Evolutionary conservation across 257 asterid genomes (phyloP).

Genomic region (Lantana camara): DNA sequence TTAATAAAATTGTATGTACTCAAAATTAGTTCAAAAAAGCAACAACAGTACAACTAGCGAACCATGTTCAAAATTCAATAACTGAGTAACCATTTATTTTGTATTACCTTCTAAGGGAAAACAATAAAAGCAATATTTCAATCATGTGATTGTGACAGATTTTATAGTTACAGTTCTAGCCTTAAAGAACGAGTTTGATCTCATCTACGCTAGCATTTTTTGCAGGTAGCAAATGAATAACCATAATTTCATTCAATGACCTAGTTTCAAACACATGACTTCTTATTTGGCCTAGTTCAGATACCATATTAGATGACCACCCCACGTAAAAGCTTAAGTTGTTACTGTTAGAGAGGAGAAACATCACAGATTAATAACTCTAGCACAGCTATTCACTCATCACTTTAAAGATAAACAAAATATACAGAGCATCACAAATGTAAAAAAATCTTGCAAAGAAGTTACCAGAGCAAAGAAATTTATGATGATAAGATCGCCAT

Average conservation of each 20-base stretch:
- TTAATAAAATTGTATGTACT: conserved; percentile 4
- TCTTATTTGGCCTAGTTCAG: too few relatives aligned
- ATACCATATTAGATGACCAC: too few relatives aligned
- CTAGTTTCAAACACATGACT: too few relatives aligned
- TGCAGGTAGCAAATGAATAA: background rate
- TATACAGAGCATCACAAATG: conserved; percentile 16
- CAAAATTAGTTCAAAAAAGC: conserved; percentile 9
- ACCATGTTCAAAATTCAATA: conserved; percentile 18
- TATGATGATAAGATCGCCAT: conserved; percentile 73
- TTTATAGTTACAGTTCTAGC: background rate
- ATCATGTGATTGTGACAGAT: conserved; percentile 18
- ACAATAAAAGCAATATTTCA: conserved; percentile 12
- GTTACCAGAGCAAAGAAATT: conserved; percentile 94
- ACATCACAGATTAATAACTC: too few relatives aligned
- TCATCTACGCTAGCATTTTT: conserved; percentile 11
- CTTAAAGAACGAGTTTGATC: conserved; percentile 10
- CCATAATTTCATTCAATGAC: background rate
- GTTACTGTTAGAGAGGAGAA: too few relatives aligned
- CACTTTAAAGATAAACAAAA: conserved; percentile 10
- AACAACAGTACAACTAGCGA: background rate
- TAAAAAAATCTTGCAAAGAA: conserved; percentile 19
- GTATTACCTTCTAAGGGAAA: conserved; percentile 7
- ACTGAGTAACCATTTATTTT: background rate
- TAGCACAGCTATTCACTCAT: conserved; percentile 10
- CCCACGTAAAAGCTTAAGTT: too few relatives aligned